phyloP scores from a whole-genome alignment of 169 alveolate species.

The Cardiosporidium cionae region DNA sequence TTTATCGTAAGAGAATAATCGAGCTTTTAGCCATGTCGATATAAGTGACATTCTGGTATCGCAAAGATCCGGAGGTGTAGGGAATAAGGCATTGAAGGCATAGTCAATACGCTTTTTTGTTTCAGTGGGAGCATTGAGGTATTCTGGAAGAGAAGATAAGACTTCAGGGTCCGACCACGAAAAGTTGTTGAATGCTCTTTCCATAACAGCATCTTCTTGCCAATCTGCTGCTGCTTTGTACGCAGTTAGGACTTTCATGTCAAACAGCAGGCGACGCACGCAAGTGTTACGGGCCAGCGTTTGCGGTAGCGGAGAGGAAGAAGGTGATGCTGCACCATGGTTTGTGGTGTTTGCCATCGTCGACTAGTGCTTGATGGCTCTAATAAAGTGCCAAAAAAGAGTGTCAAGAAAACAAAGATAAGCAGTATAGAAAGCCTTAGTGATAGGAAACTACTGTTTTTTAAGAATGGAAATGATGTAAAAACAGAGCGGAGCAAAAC shows the following conservation, averaged over 20 bases:
- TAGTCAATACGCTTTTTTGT: conserved; percentile 40
- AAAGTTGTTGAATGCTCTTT: conserved; percentile 37
- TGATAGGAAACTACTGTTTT: too few relatives aligned
- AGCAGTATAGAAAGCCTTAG: too few relatives aligned
- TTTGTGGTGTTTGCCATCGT: too few relatives aligned
- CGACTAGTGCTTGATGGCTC: too few relatives aligned
- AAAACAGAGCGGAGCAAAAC: too few relatives aligned
- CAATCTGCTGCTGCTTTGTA: conserved; percentile 50
- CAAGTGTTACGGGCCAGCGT: too few relatives aligned
- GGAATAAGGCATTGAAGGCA: conserved; percentile 43
- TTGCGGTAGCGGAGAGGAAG: too few relatives aligned
- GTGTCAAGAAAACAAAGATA: too few relatives aligned
- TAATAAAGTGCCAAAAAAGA: too few relatives aligned
- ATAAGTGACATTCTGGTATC: conserved; percentile 46
- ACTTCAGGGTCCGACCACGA: conserved; percentile 49
- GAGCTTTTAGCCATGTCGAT: conserved; percentile 48
- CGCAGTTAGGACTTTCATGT: conserved; percentile 45
- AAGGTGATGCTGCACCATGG: too few relatives aligned
- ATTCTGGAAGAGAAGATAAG: conserved; percentile 32
- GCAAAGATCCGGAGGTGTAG: conserved; percentile 36
- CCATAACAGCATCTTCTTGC: conserved; percentile 48
- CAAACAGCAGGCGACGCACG: conserved; percentile 26
- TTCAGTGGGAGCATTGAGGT: conserved; percentile 32
- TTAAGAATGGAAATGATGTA: too few relatives aligned
- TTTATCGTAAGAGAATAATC: conserved; percentile 29